Evolutionary conservation across 2,329 filamentous ascomycete genomes (phyloP), one percentile per base, ranked within the genome.

Genomic region (Ophiostoma montium): DNA sequence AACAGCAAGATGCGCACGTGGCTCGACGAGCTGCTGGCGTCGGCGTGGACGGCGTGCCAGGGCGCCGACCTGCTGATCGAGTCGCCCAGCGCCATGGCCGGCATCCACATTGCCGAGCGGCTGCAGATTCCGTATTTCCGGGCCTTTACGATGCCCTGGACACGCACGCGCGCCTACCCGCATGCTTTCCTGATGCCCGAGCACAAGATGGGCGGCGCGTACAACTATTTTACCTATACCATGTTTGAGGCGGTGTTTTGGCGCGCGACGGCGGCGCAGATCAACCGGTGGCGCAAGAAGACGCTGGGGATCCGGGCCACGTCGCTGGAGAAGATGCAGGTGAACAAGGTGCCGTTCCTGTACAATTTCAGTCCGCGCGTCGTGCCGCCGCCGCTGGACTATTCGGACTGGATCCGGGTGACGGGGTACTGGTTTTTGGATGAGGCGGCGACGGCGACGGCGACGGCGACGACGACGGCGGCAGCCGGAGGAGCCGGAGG

Each of bases 121-220:
- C 73, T 98, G 2, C 74, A 78, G 13, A 94, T 98, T 41, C 92
- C 92, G 0, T 98, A 98, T 64, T 96, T 96, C 69, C 80, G 92
- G 50, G 90, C 89, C 0, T 98, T 98, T 62, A 94, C 88, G 16
- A 98, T 98, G 92, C 92, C 92, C 0, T 98, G 92, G 92, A 95
- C 92, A 0, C 80, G 89, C 45, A 98, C 92, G 15, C 76, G 92
- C 48, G 88, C 90, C 1, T 98, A 98, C 59, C 92, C 92, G 2
- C 92, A 98, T 64, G 92, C 92, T 0, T 98, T 98, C 65, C 84
- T 90, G 23, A 89, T 94, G 53, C 85, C 88, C 1, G 86, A 94
- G 54, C 81, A 86, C 64, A 95, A 94, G 67, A 87, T 94, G 80
- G 92, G 92, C 49, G 92, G 92, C 21, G 82, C 82, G 0, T 96